These are phyloP conservation scores for Rhododendron henanense DNA, from an alignment of 148 eudicot species.

Conservation along the genomic window DNA sequence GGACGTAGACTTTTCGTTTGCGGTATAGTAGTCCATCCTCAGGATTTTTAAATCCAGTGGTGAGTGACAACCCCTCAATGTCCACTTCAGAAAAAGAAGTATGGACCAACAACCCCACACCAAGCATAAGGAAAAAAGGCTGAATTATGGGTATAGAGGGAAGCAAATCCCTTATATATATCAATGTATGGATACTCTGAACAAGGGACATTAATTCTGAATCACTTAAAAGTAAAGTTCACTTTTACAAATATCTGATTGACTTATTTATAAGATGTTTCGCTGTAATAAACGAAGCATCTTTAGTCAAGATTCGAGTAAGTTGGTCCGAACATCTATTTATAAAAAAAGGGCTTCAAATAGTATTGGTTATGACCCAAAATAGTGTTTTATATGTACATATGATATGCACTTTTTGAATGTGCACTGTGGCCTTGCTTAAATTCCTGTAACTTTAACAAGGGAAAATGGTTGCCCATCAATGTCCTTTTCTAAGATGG, in stretches of 20 bases:
- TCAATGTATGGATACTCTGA: neutral
- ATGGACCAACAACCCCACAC: neutral
- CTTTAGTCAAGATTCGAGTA: too few species aligned
- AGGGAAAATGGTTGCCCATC: neutral
- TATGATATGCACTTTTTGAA: too few species aligned
- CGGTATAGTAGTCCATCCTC: neutral
- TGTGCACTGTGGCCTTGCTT: too few species aligned
- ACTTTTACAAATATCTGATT: neutral
- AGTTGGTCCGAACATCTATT: too few species aligned
- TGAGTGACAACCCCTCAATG: slow-evolving; percentile 3
- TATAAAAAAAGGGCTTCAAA: too few species aligned
- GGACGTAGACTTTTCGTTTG: too few species aligned
- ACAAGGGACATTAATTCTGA: neutral
- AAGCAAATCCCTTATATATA: neutral
- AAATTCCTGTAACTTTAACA: neutral
- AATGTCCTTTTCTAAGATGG: neutral
- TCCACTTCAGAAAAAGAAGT: neutral
- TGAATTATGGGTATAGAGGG: neutral
- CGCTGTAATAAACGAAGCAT: too few species aligned
- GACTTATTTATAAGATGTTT: neutral
- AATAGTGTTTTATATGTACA: too few species aligned
- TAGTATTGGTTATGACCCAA: neutral
- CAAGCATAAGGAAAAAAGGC: neutral
- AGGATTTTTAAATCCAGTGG: neutral
- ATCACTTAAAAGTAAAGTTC: neutral